phyloP scores from a whole-genome alignment of 345 rosid genomes.

The Lepidium africanum region DNA sequence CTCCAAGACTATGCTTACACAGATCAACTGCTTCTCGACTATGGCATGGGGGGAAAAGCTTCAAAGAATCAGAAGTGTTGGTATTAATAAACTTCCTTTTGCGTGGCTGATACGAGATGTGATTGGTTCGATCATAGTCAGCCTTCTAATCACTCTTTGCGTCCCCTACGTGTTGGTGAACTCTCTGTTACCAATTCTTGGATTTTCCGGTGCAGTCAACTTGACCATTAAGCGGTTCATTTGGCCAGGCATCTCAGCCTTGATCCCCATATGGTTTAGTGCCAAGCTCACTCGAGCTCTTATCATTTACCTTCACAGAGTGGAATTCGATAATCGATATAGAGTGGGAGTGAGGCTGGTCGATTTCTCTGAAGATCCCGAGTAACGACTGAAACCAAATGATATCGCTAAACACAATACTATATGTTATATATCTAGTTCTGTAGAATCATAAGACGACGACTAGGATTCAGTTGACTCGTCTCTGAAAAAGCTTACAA shows the following conservation, averaged over 20 bases:
- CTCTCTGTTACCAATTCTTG: background rate
- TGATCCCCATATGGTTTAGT: background rate
- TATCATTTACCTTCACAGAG: conserved; percentile 3
- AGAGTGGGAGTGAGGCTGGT: conserved; percentile 3
- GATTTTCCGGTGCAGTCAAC: background rate
- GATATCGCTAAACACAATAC: no score
- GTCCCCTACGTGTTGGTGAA: conserved; percentile 13
- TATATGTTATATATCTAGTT: background rate
- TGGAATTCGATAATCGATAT: conserved; percentile 2
- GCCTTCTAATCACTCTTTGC: background rate
- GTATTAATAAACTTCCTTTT: background rate
- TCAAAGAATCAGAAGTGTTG: background rate
- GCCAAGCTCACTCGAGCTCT: background rate
- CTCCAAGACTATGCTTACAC: background rate
- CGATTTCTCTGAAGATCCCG: background rate
- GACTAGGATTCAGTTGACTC: background rate
- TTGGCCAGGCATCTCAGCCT: background rate
- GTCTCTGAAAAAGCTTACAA: no score
- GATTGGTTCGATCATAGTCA: background rate
- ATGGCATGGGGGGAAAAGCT: background rate
- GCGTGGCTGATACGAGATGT: conserved; percentile 9
- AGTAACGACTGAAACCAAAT: background rate
- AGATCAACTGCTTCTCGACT: background rate
- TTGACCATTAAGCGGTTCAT: background rate
- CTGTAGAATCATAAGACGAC: background rate